These are phyloP conservation scores for Acacia concinna DNA, from an alignment of 331 rosid species.

Conservation along the genomic window DNA sequence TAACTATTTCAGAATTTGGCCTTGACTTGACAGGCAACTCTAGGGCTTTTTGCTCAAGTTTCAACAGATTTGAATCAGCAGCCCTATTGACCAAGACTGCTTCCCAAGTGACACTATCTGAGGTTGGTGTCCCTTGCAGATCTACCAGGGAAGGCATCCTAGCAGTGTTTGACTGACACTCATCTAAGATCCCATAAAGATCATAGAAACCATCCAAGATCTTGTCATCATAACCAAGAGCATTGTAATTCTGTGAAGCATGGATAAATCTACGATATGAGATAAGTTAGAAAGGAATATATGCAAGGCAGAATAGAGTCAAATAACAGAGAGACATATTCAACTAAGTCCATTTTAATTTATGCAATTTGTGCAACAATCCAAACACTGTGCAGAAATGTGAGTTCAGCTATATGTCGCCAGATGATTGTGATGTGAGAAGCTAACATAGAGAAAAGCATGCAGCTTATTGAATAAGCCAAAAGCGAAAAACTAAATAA, in stretches of 20 bases:
- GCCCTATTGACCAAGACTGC: slow-evolving; percentile 87
- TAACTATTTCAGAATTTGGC: slow-evolving; percentile 53
- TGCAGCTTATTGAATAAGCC: not conserved
- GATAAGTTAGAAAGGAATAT: slow-evolving; percentile 76
- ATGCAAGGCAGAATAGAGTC: slow-evolving; percentile 39
- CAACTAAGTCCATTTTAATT: slow-evolving; percentile 7
- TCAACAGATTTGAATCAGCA: slow-evolving; percentile 84
- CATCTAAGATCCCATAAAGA: slow-evolving; percentile 75
- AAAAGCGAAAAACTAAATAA: not conserved
- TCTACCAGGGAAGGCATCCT: slow-evolving; percentile 98
- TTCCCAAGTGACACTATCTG: slow-evolving; percentile 80
- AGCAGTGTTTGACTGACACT: slow-evolving; percentile 58
- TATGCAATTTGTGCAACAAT: slow-evolving; percentile 4
- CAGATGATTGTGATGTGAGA: not conserved
- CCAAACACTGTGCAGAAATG: not conserved
- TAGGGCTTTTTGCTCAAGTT: slow-evolving; percentile 76
- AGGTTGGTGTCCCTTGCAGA: slow-evolving; percentile 78
- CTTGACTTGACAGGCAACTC: slow-evolving; percentile 65
- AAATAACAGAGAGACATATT: slow-evolving; percentile 28
- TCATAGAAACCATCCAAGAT: slow-evolving; percentile 96
- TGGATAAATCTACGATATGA: slow-evolving; percentile 93
- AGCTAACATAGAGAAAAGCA: not conserved
- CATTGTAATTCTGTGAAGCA: slow-evolving; percentile 99
- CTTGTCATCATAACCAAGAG: slow-evolving; percentile 97
- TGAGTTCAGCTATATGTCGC: not conserved